Evolutionary conservation across 192 early-diverging fungal species (phyloP).

Genomic region (Piromyces finnis): DNA sequence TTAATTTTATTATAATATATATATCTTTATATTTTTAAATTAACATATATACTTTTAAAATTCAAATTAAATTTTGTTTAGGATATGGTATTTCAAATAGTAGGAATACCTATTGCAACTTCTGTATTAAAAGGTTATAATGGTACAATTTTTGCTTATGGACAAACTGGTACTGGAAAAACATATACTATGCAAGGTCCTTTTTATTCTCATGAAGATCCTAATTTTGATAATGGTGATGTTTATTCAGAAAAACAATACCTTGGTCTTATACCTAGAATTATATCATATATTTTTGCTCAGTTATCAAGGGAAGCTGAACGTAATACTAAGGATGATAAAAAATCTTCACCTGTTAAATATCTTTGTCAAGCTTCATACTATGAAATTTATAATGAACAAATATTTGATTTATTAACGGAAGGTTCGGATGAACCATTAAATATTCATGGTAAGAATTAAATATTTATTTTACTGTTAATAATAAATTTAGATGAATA

Average conservation of each 20-base stretch:
- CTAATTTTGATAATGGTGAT: not conserved
- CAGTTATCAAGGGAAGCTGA: slow-evolving; percentile 5
- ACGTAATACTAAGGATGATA: not conserved
- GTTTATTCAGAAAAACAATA: not conserved
- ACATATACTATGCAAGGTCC: slow-evolving; percentile 50
- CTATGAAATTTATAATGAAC: slow-evolving; percentile 26
- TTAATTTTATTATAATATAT: too few relatives aligned
- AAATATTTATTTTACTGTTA: too few relatives aligned
- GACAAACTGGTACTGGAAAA: slow-evolving; percentile 28
- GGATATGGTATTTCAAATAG: not conserved
- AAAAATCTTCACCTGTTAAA: slow-evolving; percentile 12
- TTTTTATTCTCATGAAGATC: not conserved
- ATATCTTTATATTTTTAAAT: too few relatives aligned
- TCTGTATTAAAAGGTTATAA: slow-evolving; percentile 13
- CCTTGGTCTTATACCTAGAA: slow-evolving; percentile 1
- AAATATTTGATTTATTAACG: slow-evolving; percentile 11
- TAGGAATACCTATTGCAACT: not conserved
- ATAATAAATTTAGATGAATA: too few relatives aligned
- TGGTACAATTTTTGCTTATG: slow-evolving; percentile 38
- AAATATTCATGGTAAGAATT: not conserved
- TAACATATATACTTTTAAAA: too few relatives aligned
- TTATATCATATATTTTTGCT: slow-evolving; percentile 6
- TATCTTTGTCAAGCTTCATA: slow-evolving; percentile 18
- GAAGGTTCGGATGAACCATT: slow-evolving; percentile 1
- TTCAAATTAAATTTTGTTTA: not conserved